A percentile compares a stretch with the other conserved stretches of the same genome.
Evolutionary conservation across 139 green algal species (phyloP).

Genomic region (Edaphochlamys debaryana): DNA sequence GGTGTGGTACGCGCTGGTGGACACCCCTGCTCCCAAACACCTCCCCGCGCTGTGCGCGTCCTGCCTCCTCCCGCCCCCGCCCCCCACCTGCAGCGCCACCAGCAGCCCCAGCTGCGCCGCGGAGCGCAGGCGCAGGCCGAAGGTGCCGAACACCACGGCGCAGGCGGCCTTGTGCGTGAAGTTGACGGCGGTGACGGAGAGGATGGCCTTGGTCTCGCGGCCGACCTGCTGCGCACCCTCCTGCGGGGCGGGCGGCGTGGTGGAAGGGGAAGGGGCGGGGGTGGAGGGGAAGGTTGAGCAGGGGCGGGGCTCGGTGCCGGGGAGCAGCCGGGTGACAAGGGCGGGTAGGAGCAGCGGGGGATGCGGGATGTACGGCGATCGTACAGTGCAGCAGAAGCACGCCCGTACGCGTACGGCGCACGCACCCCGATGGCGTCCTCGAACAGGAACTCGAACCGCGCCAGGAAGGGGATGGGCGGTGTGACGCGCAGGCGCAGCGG

Average conservation of each 20-base stretch:
- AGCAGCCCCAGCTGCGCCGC: background rate
- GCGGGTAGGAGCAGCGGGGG: too few relatives aligned
- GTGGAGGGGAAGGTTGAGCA: background rate
- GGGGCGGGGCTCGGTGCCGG: background rate
- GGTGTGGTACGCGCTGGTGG: background rate
- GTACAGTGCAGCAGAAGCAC: background rate
- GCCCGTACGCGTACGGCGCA: background rate
- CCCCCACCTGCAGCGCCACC: background rate
- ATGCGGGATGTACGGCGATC: too few relatives aligned
- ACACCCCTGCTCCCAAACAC: background rate
- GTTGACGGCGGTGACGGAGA: background rate
- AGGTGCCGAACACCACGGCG: background rate
- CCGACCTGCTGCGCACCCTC: background rate
- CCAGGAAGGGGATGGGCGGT: conserved; percentile 11
- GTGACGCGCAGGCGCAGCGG: conserved; percentile 3
- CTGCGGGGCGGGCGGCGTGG: too few relatives aligned
- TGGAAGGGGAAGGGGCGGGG: too few relatives aligned
- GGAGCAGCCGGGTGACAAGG: background rate
- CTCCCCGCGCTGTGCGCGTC: too few relatives aligned
- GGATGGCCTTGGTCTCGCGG: conserved; percentile 13
- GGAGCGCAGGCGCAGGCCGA: background rate
- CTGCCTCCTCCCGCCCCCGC: background rate
- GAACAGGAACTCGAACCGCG: conserved; percentile 38
- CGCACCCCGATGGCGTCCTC: conserved; percentile 28
- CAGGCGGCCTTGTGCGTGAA: conserved; percentile 15